Percentiles rank a stretch among this genome's conserved stretches.
These are phyloP conservation scores for Eucalyptus sideroxylon DNA, from an alignment of 345 rosid species.

Conservation along the genomic window DNA sequence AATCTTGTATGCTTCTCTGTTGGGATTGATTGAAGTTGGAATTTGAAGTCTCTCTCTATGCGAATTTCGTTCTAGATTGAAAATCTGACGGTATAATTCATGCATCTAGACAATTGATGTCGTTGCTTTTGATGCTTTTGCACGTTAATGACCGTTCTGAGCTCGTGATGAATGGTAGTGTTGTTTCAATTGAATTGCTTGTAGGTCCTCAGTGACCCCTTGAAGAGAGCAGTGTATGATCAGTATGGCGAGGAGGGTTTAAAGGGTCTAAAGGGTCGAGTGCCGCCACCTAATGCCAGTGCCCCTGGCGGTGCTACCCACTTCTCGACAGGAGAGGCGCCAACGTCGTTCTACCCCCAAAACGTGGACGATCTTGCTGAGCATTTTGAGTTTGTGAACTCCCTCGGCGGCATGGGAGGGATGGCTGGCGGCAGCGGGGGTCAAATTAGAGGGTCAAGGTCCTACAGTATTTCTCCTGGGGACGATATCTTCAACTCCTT, in stretches of 20 bases:
- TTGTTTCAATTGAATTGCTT: neutral
- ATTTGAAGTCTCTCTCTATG: neutral
- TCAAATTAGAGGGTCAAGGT: conserved; percentile 25
- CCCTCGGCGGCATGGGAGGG: conserved; percentile 35
- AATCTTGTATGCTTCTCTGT: neutral
- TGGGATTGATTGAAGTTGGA: neutral
- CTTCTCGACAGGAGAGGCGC: conserved; percentile 55
- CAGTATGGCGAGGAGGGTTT: conserved; percentile 86
- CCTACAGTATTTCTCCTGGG: conserved; percentile 42
- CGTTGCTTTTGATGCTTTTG: neutral
- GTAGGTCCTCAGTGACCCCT: conserved; percentile 75
- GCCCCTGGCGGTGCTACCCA: conserved; percentile 44
- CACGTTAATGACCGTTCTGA: neutral
- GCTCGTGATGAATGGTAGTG: neutral
- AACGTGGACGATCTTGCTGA: conserved; percentile 57
- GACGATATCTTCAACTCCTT: conserved; percentile 35
- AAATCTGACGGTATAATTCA: neutral
- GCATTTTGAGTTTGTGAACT: conserved; percentile 44
- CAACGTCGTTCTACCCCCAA: conserved; percentile 48
- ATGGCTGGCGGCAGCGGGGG: conserved; percentile 9
- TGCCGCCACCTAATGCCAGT: conserved; percentile 61
- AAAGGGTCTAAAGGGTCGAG: conserved; percentile 63
- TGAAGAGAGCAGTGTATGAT: conserved; percentile 68
- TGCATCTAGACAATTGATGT: neutral
- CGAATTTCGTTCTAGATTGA: neutral